These are phyloP conservation scores for Colletotrichum limetticola DNA, from an alignment of 2,329 filamentous ascomycete species.

Conservation along the genomic window DNA sequence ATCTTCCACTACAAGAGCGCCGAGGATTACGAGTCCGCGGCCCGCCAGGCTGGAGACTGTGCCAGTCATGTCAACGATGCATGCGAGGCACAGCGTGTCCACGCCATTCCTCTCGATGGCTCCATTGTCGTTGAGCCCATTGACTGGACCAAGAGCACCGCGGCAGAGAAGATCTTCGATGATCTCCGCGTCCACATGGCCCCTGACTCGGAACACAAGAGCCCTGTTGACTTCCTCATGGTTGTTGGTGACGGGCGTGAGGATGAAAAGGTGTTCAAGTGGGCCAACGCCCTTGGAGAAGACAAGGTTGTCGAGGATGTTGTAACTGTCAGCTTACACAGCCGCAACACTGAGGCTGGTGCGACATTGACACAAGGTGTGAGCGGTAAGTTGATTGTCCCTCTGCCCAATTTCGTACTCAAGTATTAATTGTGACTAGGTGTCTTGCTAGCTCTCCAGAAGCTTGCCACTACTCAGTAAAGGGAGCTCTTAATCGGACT, in stretches of 20 bases:
- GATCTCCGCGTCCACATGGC: slow-evolving; percentile 57
- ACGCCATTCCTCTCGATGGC: slow-evolving; percentile 83
- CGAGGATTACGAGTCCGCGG: slow-evolving; percentile 79
- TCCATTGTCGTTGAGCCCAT: slow-evolving; percentile 86
- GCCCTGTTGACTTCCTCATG: slow-evolving; percentile 84
- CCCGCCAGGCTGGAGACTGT: slow-evolving; percentile 86
- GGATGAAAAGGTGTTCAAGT: slow-evolving; percentile 92
- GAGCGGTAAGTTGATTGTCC: slow-evolving; percentile 72
- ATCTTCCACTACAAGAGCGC: slow-evolving; percentile 91
- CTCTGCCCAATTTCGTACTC: rapidly evolving
- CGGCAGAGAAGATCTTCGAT: slow-evolving; percentile 78
- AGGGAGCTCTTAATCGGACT: background rate
- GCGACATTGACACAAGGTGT: slow-evolving; percentile 91
- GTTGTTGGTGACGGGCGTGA: slow-evolving; percentile 92
- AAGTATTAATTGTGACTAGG: slow-evolving; percentile 41
- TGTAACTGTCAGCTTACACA: slow-evolving; percentile 87
- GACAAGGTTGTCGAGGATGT: slow-evolving; percentile 73
- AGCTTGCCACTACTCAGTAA: slow-evolving; percentile 45
- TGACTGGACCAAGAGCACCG: slow-evolving; percentile 89
- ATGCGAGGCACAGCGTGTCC: slow-evolving; percentile 84
- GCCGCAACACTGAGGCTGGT: slow-evolving; percentile 86
- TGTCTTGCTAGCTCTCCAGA: slow-evolving; percentile 55
- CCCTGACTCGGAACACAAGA: slow-evolving; percentile 45
- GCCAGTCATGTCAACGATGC: slow-evolving; percentile 96
- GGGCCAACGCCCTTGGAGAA: slow-evolving; percentile 83